Evolutionary conservation across 257 asterid genomes (phyloP).

Genomic region (Haberlea rhodopensis): DNA sequence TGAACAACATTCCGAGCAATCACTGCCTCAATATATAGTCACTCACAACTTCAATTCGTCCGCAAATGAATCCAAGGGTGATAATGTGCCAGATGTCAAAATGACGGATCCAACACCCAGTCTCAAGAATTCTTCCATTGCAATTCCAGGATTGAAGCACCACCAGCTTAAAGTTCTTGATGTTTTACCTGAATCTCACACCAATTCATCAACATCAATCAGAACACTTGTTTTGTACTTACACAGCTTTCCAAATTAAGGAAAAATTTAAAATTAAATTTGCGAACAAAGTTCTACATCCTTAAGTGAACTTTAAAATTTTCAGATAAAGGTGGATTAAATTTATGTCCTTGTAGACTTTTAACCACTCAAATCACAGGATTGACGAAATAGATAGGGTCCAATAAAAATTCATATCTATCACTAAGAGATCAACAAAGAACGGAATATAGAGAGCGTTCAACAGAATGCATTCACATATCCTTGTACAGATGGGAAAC

Average conservation of each 20-base stretch:
- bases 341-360: neutral
- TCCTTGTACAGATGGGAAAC: slow-evolving; percentile 1
- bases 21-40: slow-evolving; percentile 18
- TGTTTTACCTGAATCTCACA: slow-evolving; percentile 50
- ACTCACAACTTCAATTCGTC: slow-evolving; percentile 88
- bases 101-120: slow-evolving; percentile 85
- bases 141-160: slow-evolving; percentile 99
- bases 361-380: slow-evolving; percentile 2
- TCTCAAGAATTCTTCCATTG: slow-evolving; percentile 85
- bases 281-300: neutral
- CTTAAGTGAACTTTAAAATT: neutral
- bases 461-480: neutral
- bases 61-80: slow-evolving; percentile 98
- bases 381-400: slow-evolving; percentile 8
- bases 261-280: no score
- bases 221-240: slow-evolving; percentile 25
- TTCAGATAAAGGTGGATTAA: neutral
- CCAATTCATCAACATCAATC: slow-evolving; percentile 22
- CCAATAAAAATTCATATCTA: neutral
- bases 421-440: neutral
- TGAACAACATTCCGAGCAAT: slow-evolving; percentile 15
- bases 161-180: slow-evolving; percentile 97
- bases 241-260: slow-evolving; percentile 6
- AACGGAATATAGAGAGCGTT: neutral
- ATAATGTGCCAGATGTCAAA: slow-evolving; percentile 97